phyloP scores from a whole-genome alignment of 805 yeast species.

The Jamesozyma gamospora region DNA sequence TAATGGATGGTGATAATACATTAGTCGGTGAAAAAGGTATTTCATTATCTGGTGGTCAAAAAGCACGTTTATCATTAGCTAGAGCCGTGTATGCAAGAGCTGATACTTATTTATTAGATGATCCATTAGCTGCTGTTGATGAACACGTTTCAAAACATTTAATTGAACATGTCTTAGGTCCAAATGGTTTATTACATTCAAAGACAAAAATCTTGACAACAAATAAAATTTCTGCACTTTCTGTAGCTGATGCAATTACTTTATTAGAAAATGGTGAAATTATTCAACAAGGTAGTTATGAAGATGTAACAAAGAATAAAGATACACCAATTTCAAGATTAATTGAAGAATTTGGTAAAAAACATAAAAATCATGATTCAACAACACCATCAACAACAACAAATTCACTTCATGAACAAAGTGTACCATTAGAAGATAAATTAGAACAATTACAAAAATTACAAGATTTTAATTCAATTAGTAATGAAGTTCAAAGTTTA shows the following conservation, averaged over 20 bases:
- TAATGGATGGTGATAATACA: constrained; percentile 86
- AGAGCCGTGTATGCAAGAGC: constrained; percentile 94
- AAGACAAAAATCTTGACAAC: constrained; percentile 79
- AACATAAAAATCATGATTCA: constrained; percentile 14
- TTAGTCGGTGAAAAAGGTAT: constrained; percentile 97
- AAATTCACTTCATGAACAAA: constrained; percentile 15
- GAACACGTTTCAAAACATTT: constrained; percentile 91
- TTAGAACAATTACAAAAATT: constrained; percentile 26
- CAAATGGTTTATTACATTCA: constrained; percentile 61
- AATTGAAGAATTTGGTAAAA: constrained; percentile 54
- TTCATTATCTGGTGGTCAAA: constrained; percentile 93
- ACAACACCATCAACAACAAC: constrained; percentile 4
- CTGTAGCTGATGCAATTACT: constrained; percentile 60
- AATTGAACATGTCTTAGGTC: constrained; percentile 73
- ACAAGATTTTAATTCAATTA: constrained; percentile 18
- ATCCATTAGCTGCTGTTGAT: constrained; percentile 92
- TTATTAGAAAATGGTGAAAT: constrained; percentile 62
- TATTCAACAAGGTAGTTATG: constrained; percentile 55
- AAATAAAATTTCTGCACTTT: constrained; percentile 72
- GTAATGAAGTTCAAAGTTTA: constrained; percentile 33
- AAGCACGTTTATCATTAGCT: constrained; percentile 89
- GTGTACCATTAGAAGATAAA: constrained; percentile 22
- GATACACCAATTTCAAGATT: constrained; percentile 43
- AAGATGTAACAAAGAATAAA: constrained; percentile 35
- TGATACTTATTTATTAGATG: constrained; percentile 83